phyloP scores from a whole-genome alignment of 805 yeast species.

The Saturnispora silvae region DNA sequence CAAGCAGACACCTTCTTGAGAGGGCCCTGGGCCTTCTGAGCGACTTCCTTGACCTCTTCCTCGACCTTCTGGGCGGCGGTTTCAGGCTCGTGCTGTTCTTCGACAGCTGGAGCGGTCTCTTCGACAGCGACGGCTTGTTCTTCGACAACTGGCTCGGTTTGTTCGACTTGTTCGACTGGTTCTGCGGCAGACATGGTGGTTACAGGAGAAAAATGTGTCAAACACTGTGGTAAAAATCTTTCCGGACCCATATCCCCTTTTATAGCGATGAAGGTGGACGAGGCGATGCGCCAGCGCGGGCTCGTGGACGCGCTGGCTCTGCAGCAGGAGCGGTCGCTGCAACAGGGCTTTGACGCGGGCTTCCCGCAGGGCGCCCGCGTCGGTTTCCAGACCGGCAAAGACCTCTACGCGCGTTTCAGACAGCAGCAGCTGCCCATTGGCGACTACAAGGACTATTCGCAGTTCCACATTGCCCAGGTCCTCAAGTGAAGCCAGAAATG shows the following conservation, averaged over 20 bases:
- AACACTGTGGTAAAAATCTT: constrained; percentile 1
- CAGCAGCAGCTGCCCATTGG: background rate
- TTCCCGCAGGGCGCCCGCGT: background rate
- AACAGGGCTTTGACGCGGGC: constrained; percentile 1
- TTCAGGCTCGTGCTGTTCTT: constrained; percentile 1
- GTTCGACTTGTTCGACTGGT: background rate
- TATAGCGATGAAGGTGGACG: constrained; percentile 6
- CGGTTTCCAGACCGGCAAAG: constrained; percentile 2
- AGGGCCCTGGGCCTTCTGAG: constrained; percentile 5
- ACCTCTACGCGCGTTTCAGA: background rate
- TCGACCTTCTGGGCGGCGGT: constrained; percentile 15
- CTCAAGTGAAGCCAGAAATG: background rate
- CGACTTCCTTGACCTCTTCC: constrained; percentile 14
- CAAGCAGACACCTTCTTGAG: constrained; percentile 22
- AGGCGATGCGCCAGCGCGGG: constrained; percentile 6
- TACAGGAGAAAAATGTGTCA: constrained; percentile 4
- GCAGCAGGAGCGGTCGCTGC: background rate
- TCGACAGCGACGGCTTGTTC: background rate
- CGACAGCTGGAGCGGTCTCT: background rate
- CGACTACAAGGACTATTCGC: background rate
- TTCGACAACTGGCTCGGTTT: too few relatives aligned
- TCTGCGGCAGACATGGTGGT: background rate
- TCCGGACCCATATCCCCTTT: background rate
- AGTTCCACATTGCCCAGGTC: constrained; percentile 2
- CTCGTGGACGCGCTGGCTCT: constrained; percentile 4